These are phyloP conservation scores for Lanzia echinophila DNA, from an alignment of 2,329 filamentous ascomycete species.

Conservation along the genomic window DNA sequence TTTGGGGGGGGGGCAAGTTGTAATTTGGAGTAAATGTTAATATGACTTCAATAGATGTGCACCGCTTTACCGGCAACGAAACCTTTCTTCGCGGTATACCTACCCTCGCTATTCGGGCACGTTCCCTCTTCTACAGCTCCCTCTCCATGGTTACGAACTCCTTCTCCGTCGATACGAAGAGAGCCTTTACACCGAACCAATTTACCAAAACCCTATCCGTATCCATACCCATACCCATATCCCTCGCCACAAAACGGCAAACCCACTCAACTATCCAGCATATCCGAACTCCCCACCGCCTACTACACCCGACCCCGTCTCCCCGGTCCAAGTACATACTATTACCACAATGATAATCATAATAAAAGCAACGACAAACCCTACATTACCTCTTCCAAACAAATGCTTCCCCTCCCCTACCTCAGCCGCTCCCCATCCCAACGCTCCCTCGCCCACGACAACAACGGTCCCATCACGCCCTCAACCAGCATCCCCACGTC, in stretches of 20 bases:
- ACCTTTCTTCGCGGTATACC: conserved; percentile 36
- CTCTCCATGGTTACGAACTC: background rate
- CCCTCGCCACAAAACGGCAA: background rate
- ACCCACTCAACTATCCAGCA: background rate
- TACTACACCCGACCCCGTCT: background rate
- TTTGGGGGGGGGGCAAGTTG: background rate
- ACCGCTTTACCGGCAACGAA: conserved; percentile 39
- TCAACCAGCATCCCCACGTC: background rate
- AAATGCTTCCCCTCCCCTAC: conserved; percentile 5
- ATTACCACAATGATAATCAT: no score
- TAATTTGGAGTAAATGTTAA: background rate
- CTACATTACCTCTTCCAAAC: background rate
- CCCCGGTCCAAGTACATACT: background rate
- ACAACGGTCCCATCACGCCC: background rate
- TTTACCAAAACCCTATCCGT: background rate
- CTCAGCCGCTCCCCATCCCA: background rate
- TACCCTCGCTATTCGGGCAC: conserved; percentile 22
- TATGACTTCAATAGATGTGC: conserved; percentile 31
- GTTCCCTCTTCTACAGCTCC: background rate
- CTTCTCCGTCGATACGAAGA: background rate
- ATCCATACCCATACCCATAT: background rate
- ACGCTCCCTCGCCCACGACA: background rate
- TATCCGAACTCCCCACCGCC: background rate
- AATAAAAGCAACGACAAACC: no score
- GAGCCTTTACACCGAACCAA: background rate